phyloP scores from a whole-genome alignment of 192 early-diverging fungal genomes.

The Linnemannia elongata region DNA sequence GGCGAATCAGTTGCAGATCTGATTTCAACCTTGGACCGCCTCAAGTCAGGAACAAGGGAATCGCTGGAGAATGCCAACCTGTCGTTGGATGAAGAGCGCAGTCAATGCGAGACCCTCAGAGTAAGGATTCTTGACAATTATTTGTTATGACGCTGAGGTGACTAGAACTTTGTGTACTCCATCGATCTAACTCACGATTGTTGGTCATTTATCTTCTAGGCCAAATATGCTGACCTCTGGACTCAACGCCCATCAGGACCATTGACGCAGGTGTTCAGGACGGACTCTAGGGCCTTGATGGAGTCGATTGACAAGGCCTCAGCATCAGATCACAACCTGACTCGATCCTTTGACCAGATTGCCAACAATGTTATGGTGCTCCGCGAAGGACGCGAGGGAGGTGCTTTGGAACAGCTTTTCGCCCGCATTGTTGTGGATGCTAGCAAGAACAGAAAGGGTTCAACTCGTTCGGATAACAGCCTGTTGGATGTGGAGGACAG shows the following conservation, averaged over 20 bases:
- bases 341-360: constrained; percentile 59
- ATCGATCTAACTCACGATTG: not conserved
- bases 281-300: constrained; percentile 81
- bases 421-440: constrained; percentile 48
- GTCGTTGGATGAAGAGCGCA: constrained; percentile 89
- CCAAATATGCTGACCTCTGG: constrained; percentile 87
- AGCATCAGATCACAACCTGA: constrained; percentile 68
- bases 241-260: constrained; percentile 85
- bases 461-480: constrained; percentile 48
- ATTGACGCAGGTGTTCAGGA: constrained; percentile 78
- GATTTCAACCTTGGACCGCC: constrained; percentile 72
- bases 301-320: constrained; percentile 84
- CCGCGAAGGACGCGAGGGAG: constrained; percentile 54
- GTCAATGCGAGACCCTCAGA: constrained; percentile 82
- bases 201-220: constrained; percentile 17
- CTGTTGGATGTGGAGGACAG: constrained; percentile 70
- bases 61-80: constrained; percentile 74
- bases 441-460: constrained; percentile 43
- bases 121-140: constrained; percentile 57
- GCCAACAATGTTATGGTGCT: constrained; percentile 62
- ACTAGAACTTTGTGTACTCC: not conserved
- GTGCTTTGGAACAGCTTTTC: constrained; percentile 62
- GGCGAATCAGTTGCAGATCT: constrained; percentile 67
- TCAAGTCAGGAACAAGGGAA: constrained; percentile 75
- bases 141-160: not conserved